Conservation (phyloP, 352 stramenopile genomes). For the Phytophthora pseudosyringae region DNA sequence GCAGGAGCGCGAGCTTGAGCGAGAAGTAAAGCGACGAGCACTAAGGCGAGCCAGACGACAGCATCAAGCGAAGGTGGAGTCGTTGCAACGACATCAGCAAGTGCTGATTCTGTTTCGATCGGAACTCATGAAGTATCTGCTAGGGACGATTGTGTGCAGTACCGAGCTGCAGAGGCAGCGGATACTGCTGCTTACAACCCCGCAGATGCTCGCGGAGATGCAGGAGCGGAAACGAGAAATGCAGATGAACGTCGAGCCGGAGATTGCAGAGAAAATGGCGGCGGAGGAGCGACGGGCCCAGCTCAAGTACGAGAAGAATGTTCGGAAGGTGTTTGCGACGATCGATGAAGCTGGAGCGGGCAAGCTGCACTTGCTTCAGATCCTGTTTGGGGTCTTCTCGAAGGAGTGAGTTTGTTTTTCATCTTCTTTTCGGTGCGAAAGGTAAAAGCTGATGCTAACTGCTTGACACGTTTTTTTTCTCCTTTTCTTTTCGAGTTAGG, state of each 20-base stretch:
- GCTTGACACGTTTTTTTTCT: background rate
- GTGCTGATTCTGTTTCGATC: conserved; percentile 57
- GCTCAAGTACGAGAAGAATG: conserved; percentile 41
- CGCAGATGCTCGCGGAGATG: conserved; percentile 53
- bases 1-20: conserved; percentile 49
- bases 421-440: background rate
- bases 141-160: conserved; percentile 58
- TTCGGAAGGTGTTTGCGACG: conserved; percentile 60
- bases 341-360: conserved; percentile 45
- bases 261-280: conserved; percentile 56
- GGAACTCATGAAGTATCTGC: conserved; percentile 52
- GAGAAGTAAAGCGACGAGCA: conserved; percentile 47
- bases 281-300: conserved; percentile 24
- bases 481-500: conserved; percentile 7
- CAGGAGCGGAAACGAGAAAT: conserved; percentile 34
- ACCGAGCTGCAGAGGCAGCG: conserved; percentile 59
- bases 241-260: conserved; percentile 48
- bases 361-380: conserved; percentile 59
- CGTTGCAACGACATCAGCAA: conserved; percentile 46
- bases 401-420: conserved; percentile 48
- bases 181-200: conserved; percentile 62
- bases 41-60: conserved; percentile 39
- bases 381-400: conserved; percentile 61
- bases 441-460: background rate
- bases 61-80: conserved; percentile 54